A percentile compares a stretch with the other conserved stretches of the same genome.
Conservation (phyloP, 2,329 filamentous ascomycete species). For the Cercospora canescens region DNA sequence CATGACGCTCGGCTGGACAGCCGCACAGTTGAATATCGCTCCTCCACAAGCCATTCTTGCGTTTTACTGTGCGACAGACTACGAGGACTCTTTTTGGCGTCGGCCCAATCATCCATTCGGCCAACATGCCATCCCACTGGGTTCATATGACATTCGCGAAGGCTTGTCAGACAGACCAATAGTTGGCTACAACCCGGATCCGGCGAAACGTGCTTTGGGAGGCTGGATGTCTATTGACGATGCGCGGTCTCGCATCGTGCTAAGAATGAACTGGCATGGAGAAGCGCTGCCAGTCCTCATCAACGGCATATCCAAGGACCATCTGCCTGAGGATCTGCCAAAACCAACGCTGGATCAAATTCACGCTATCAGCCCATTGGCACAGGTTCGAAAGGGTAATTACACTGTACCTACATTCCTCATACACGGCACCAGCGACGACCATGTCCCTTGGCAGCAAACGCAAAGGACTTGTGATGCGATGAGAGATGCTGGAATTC, state of each 20-base stretch:
- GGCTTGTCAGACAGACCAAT: slow-evolving; percentile 1
- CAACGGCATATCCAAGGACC: slow-evolving; percentile 1
- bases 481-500: not conserved
- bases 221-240: not conserved
- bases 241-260: slow-evolving; percentile 3
- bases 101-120: not conserved
- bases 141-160: not conserved
- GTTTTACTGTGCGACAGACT: slow-evolving; percentile 12
- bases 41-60: slow-evolving; percentile 8
- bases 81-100: not conserved
- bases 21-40: not conserved
- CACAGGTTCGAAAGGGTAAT: not conserved
- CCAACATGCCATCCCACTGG: not conserved
- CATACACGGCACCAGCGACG: not conserved
- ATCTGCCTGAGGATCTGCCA: not conserved
- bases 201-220: not conserved
- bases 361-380: not conserved
- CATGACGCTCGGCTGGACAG: slow-evolving; percentile 6
- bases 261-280: slow-evolving; percentile 9
- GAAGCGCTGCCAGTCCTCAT: slow-evolving; percentile 8
- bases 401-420: not conserved
- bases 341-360: not conserved
- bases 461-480: not conserved
- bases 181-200: not conserved
- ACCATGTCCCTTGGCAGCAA: not conserved